phyloP scores from a whole-genome alignment of 1,284 basidiomycete species.

The Melampsora abietis-canadensis region DNA sequence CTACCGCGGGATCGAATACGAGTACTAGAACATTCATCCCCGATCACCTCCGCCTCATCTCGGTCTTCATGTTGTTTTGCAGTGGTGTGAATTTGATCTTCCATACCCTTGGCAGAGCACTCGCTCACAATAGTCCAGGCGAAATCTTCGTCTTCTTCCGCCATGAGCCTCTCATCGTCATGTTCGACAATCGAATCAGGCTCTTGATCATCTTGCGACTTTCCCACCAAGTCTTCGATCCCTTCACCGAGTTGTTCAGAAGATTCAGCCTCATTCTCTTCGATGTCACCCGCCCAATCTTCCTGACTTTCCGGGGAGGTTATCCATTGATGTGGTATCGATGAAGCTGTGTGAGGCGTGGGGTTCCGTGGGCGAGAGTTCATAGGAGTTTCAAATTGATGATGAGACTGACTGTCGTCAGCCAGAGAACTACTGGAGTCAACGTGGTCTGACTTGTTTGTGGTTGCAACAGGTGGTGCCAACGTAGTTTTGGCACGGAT shows the following conservation, averaged over 20 bases:
- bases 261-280: too few species aligned
- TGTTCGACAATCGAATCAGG: conserved; percentile 3
- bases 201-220: not conserved
- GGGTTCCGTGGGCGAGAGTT: conserved; percentile 6
- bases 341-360: not conserved
- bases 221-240: not conserved
- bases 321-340: not conserved
- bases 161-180: not conserved
- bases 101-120: too few species aligned
- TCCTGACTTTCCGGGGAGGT: not conserved
- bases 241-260: too few species aligned
- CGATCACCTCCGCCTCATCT: too few species aligned
- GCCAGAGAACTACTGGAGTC: not conserved
- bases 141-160: not conserved
- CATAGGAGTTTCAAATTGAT: not conserved
- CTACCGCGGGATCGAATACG: too few species aligned
- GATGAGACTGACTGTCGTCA: not conserved
- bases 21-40: too few species aligned
- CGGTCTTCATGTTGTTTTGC: too few species aligned
- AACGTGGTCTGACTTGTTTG: not conserved
- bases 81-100: too few species aligned
- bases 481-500: conserved; percentile 44
- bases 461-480: not conserved
- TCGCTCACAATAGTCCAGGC: not conserved
- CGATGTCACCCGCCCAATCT: not conserved